A percentile compares a stretch with the other conserved stretches of the same genome.
Evolutionary conservation across 176 grass and related monocot species (phyloP).

Genomic region (Oryza glaberrima): DNA sequence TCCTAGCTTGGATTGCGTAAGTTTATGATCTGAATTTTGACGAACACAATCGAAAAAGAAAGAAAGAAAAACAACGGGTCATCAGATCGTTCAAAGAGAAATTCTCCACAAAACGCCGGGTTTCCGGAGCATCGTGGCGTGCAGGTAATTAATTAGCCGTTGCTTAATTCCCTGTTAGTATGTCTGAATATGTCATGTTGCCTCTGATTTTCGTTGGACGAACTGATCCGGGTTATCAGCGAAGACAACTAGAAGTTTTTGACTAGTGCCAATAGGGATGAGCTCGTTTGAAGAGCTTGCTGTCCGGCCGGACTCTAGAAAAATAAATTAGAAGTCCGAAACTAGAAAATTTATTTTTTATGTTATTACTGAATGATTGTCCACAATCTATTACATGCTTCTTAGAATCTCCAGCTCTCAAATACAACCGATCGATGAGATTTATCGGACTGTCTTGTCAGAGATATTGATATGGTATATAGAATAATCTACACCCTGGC

Average conservation of each 20-base stretch:
- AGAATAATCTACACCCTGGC: no score
- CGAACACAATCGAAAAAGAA: not conserved
- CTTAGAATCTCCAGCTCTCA: no score
- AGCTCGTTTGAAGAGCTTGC: no score
- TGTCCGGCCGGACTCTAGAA: no score
- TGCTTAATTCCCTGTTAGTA: not conserved
- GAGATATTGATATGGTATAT: no score
- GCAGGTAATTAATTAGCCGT: slow-evolving; percentile 1
- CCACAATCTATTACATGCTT: no score
- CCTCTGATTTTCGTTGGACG: slow-evolving; percentile 17
- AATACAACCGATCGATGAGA: no score
- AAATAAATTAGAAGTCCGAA: no score
- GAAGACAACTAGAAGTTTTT: not conserved
- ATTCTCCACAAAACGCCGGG: not conserved
- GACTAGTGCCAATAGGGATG: not conserved
- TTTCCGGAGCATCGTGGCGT: not conserved
- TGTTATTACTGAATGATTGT: no score
- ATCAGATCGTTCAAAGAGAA: not conserved
- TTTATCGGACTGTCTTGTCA: not conserved
- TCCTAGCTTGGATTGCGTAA: not conserved
- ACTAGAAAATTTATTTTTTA: no score
- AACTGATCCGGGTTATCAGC: slow-evolving; percentile 29
- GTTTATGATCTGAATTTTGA: not conserved
- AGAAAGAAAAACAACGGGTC: not conserved
- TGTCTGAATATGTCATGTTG: not conserved